These are phyloP conservation scores for Multifurca ochricompacta DNA, from an alignment of 768 basidiomycete species.

Conservation along the genomic window DNA sequence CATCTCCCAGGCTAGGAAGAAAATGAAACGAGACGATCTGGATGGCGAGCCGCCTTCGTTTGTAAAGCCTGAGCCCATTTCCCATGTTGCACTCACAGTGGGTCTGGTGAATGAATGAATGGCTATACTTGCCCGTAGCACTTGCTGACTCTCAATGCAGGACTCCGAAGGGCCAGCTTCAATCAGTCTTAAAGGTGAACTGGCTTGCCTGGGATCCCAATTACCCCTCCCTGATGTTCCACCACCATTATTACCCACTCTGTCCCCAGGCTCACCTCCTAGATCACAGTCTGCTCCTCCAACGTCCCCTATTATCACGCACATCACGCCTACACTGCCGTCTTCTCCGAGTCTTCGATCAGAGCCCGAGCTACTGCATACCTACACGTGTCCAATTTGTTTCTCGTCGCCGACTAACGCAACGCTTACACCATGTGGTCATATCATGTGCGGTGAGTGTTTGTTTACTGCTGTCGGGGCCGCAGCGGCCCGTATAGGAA, in stretches of 20 bases:
- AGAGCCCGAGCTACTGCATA: constrained; percentile 16
- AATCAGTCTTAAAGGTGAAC: not conserved
- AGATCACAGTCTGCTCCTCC: constrained; percentile 9
- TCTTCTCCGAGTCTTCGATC: not conserved
- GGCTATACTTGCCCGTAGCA: too few species aligned
- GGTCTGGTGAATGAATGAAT: not conserved
- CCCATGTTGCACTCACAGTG: not conserved
- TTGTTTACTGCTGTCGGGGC: constrained; percentile 19
- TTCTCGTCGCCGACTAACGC: constrained; percentile 19
- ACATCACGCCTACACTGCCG: not conserved
- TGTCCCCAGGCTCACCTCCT: not conserved
- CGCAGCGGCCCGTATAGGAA: constrained; percentile 16
- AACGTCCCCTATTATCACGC: not conserved
- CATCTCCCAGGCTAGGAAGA: not conserved
- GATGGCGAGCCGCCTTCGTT: not conserved
- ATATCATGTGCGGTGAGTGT: constrained; percentile 22
- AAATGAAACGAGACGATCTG: not conserved
- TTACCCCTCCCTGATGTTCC: not conserved
- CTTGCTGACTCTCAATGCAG: not conserved
- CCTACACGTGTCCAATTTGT: constrained; percentile 20
- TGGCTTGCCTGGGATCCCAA: not conserved
- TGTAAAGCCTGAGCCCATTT: not conserved
- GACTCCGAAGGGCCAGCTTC: not conserved
- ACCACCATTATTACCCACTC: not conserved
- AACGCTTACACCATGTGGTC: constrained; percentile 22